Conservation (phyloP, 768 basidiomycete genomes). For the Macrolepiota fuliginosa region DNA sequence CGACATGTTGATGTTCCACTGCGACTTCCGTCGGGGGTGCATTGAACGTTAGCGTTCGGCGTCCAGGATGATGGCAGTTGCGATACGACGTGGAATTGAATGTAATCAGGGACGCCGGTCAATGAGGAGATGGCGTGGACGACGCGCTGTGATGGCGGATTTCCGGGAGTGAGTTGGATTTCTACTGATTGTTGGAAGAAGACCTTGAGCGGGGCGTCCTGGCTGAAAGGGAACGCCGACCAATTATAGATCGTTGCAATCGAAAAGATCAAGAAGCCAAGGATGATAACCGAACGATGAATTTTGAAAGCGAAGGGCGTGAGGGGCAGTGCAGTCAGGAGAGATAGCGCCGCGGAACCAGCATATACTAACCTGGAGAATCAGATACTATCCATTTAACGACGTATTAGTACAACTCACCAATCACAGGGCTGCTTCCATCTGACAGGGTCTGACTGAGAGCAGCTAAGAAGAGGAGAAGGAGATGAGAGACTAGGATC, state of each 20-base stretch:
- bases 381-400: not conserved
- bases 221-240: constrained; percentile 17
- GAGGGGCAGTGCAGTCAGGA: constrained; percentile 22
- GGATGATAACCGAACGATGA: constrained; percentile 15
- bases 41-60: constrained; percentile 31
- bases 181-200: constrained; percentile 19
- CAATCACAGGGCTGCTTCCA: constrained; percentile 23
- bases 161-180: constrained; percentile 29
- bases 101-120: constrained; percentile 42
- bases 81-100: constrained; percentile 43
- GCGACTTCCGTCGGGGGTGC: constrained; percentile 21
- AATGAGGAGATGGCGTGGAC: constrained; percentile 23
- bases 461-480: constrained; percentile 23
- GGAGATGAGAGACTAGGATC: constrained; percentile 25
- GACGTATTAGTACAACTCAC: constrained; percentile 13
- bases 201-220: constrained; percentile 18
- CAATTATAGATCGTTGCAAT: constrained; percentile 15
- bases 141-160: constrained; percentile 21
- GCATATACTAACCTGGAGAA: constrained; percentile 19
- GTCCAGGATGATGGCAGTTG: constrained; percentile 49
- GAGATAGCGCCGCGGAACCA: constrained; percentile 14
- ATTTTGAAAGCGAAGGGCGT: constrained; percentile 26
- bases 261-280: constrained; percentile 12
- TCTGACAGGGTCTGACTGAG: constrained; percentile 28
- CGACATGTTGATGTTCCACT: constrained; percentile 43